Base-by-base conservation (phyloP, 495 filamentous ascomycete genomes). In the Filosporella fistucella region DNA sequence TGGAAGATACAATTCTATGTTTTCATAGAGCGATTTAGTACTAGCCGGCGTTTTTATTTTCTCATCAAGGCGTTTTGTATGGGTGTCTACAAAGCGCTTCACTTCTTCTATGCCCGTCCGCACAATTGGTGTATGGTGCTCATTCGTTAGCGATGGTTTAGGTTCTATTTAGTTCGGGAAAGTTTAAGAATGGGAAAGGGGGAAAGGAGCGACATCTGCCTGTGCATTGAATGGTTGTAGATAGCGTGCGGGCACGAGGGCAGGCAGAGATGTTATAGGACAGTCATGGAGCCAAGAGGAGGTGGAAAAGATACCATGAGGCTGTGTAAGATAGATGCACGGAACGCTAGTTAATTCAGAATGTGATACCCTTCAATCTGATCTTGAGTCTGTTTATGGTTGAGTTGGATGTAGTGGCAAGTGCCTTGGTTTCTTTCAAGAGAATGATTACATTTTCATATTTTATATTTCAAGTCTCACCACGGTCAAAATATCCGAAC, bases 201-300 rank as follows among this genome's bases (percentile, higher is more conserved):
- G 33, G 12, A 33, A 28, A 36, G 34, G 45, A 30, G 22, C 42
- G 16, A n/a, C 21, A 29, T n/a, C 24, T 38, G 21, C n/a, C 24
- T 47, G 7, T 11, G 33, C 20, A 36, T 21, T 6, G n/a, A 17
- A 51, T 6, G 18, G 39, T 11, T 49, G 53, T 56, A 51, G n/a
- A 51, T 56, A 51, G 47, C 53, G 53, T 56, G 53, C 53, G 36
- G 53, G 53, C 52, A 55, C 52, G 41, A 45, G 26, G 34, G 20
- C 3, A 16, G 24, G 11, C 29, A 28, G 32, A 14, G 12, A 22
- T 22, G 29, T 23, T 22, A 13, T 34, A 24, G 11, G 28, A 12
- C 13, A 38, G 23, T 20, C 35, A 36, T 29, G 25, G 20, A 10
- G 26, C 26, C 11, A 5, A 21, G 36, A 30, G 32, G 32, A 11